phyloP scores from a whole-genome alignment of 2,329 filamentous ascomycete species.

The Trichoderma aggressivum region DNA sequence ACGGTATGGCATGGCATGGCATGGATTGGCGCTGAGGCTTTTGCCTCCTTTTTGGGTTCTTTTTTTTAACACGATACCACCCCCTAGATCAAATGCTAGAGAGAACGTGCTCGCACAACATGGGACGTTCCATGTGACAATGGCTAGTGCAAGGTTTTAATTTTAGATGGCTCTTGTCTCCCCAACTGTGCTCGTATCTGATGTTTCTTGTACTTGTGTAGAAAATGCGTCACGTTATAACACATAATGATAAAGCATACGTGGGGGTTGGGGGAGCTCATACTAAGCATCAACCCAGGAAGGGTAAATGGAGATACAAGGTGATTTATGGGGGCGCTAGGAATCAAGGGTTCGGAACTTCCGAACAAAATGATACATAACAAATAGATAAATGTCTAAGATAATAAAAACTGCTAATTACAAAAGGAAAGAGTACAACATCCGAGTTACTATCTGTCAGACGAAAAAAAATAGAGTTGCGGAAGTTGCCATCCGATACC shows the following conservation, averaged over 20 bases:
- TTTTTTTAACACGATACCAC: slow-evolving; percentile 8
- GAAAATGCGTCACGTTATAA: background rate
- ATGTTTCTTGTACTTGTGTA: background rate
- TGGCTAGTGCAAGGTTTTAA: background rate
- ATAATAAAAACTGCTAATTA: background rate
- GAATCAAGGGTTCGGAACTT: background rate
- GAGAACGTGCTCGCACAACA: background rate
- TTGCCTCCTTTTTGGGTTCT: slow-evolving; percentile 1
- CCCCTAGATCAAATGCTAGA: slow-evolving; percentile 15
- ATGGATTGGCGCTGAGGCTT: slow-evolving; percentile 14
- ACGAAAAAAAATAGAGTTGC: background rate
- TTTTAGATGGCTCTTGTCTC: background rate
- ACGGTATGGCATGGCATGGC: background rate
- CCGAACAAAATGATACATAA: background rate
- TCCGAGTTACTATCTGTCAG: background rate
- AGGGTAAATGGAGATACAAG: background rate
- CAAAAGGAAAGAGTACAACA: background rate
- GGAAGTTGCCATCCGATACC: background rate
- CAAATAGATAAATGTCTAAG: background rate
- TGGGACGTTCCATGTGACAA: background rate
- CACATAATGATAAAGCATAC: background rate
- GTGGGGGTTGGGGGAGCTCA: background rate
- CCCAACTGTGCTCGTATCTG: background rate
- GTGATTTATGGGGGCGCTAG: background rate
- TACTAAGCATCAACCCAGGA: background rate